Base-by-base conservation (phyloP, 129 eudicot species). In the Glebionis coronaria region DNA sequence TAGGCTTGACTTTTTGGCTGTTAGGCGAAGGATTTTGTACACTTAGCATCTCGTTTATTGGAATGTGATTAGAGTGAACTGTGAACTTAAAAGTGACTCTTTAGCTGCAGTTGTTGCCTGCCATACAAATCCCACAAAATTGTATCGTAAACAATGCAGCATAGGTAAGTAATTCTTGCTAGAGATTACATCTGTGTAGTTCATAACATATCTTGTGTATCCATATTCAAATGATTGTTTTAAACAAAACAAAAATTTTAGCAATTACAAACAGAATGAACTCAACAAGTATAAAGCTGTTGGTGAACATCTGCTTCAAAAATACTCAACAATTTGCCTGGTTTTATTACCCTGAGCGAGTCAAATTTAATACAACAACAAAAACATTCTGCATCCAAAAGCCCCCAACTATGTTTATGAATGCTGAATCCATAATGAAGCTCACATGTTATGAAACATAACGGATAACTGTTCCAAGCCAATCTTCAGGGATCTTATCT, bases 381-480 rank as follows among this genome's bases (percentile, higher is more conserved):
- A 55, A n/a, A 20, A 53, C 3, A 53, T 53, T 35, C 42, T 5
- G 42, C 42, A 7, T 35, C 42, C 20, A 20, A 27, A 46, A 10
- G 18, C 31, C 29, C 25, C 56, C 25, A 3, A 56, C 61, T 55
- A 13, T 12, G 14, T 27, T 8, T 13, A 54, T 28, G n/a, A n/a
- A 52, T 67, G 66, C 55, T 35, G 28, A 47, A 52, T 16, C 50
- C 42, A 55, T 20, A 38, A 31, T 61, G n/a, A 35, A 0, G 35
- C 35, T 40, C 44, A 45, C 38, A 25, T 74, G 59, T 61, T 63
- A 82, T 61, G 76, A 62, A 66, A 67, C 82, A 44, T 79, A 79
- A 25, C 91, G 86, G 25, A 92, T 88, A 45, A 87, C 81, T 4
- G 98, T 92, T 56, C 98, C 98, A 14, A 85, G 85, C 98, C 98